Evolutionary conservation across 31 red algal species (phyloP).

Genomic region (Bonnemaisonia californica): DNA sequence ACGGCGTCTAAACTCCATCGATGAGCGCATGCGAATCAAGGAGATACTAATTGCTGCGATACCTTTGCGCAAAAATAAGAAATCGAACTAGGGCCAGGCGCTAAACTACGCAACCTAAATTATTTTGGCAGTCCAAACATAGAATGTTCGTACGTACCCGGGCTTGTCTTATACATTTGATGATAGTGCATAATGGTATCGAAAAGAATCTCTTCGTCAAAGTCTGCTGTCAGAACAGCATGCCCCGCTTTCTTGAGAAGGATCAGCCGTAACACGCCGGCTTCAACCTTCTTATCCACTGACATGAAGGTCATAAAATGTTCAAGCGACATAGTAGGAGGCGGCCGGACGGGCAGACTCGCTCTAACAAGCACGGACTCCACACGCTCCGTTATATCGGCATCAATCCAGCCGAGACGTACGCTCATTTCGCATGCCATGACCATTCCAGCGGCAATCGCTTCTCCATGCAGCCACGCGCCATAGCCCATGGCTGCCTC

Average conservation of each 20-base stretch:
- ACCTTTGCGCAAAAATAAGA: too few species aligned
- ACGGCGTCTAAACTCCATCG: too few species aligned
- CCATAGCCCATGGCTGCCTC: conserved; percentile 82
- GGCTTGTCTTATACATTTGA: conserved; percentile 60
- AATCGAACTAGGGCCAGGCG: too few species aligned
- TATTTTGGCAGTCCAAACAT: conserved; percentile 36
- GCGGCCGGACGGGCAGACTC: conserved; percentile 71
- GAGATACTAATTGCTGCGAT: too few species aligned
- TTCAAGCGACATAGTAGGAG: conserved; percentile 75
- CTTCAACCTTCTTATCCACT: conserved; percentile 89
- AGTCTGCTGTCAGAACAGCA: conserved; percentile 78
- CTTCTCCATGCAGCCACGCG: conserved; percentile 92
- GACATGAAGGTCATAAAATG: conserved; percentile 86
- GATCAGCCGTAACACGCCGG: conserved; percentile 79
- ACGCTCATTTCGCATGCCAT: conserved; percentile 85
- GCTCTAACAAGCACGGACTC: conserved; percentile 66
- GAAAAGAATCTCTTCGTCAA: conserved; percentile 66
- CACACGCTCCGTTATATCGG: conserved; percentile 27
- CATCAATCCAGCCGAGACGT: conserved; percentile 62
- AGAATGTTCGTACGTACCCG: conserved; percentile 73
- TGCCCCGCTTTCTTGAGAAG: conserved; percentile 69
- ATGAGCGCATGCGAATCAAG: too few species aligned
- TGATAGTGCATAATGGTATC: conserved; percentile 94
- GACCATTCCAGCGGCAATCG: conserved; percentile 96
- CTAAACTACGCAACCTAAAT: too few species aligned